These are phyloP conservation scores for Podospora anserina DNA, from an alignment of 495 filamentous ascomycete species.

Conservation along the genomic window DNA sequence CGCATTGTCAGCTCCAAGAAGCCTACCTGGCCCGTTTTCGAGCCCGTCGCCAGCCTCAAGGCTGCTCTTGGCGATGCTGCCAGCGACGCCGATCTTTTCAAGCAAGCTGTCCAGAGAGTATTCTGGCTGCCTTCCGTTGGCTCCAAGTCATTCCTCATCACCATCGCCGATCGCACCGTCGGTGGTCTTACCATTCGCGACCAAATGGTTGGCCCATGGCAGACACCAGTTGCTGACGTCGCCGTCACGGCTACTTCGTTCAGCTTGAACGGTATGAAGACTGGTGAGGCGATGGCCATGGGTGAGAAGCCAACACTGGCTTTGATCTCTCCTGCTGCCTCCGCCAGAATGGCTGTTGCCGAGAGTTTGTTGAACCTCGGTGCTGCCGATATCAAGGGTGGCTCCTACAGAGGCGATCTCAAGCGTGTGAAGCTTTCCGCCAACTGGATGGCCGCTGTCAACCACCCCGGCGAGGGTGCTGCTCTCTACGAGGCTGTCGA, in stretches of 20 bases:
- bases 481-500: slow-evolving; percentile 92
- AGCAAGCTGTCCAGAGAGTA: slow-evolving; percentile 74
- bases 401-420: slow-evolving; percentile 47
- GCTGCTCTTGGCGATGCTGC: slow-evolving; percentile 46
- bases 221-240: slow-evolving; percentile 91
- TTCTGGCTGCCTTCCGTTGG: slow-evolving; percentile 84
- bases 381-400: slow-evolving; percentile 76
- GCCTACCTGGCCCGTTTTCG: slow-evolving; percentile 66
- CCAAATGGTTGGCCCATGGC: slow-evolving; percentile 96
- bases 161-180: slow-evolving; percentile 89
- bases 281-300: slow-evolving; percentile 96
- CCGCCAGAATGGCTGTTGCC: slow-evolving; percentile 92
- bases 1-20: slow-evolving; percentile 72
- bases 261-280: slow-evolving; percentile 57
- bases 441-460: slow-evolving; percentile 98
- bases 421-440: slow-evolving; percentile 81
- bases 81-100: slow-evolving; percentile 62
- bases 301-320: slow-evolving; percentile 90
- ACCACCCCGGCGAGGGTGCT: slow-evolving; percentile 89
- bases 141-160: slow-evolving; percentile 95
- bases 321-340: slow-evolving; percentile 87
- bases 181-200: slow-evolving; percentile 85
- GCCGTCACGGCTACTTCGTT: slow-evolving; percentile 86
- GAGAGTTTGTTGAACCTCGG: slow-evolving; percentile 91
- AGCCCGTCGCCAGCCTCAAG: slow-evolving; percentile 51